Conservation (phyloP, 441 rosid species). For the Erodium moschatum region DNA sequence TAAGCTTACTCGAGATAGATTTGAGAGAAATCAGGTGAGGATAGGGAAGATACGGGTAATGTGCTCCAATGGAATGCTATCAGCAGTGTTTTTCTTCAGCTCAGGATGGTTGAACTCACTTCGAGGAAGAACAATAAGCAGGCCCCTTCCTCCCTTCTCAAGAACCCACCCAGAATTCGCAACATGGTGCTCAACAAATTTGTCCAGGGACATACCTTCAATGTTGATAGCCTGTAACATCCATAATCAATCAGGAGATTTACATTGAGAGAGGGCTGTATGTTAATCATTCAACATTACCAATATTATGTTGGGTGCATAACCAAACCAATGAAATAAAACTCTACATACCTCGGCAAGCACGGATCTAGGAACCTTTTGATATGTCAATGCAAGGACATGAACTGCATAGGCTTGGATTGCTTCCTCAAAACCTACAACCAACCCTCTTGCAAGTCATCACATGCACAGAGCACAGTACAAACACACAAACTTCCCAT, state of each 20-base stretch:
- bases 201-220: slow-evolving; percentile 77
- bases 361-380: slow-evolving; percentile 73
- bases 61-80: slow-evolving; percentile 67
- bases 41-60: slow-evolving; percentile 83
- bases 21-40: slow-evolving; percentile 40
- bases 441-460: neutral
- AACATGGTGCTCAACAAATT: slow-evolving; percentile 70
- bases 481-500: no score
- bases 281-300: neutral
- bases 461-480: neutral
- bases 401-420: slow-evolving; percentile 76
- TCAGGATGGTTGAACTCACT: slow-evolving; percentile 83
- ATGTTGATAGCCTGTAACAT: slow-evolving; percentile 61
- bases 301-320: neutral
- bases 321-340: neutral
- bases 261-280: neutral
- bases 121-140: slow-evolving; percentile 46
- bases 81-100: slow-evolving; percentile 64
- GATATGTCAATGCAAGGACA: slow-evolving; percentile 80
- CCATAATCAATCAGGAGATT: slow-evolving; percentile 5
- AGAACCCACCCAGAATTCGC: slow-evolving; percentile 59
- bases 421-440: slow-evolving; percentile 93
- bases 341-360: slow-evolving; percentile 75
- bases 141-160: slow-evolving; percentile 57
- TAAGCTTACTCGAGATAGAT: neutral